These are phyloP conservation scores for Hemileccinum impolitum DNA, from an alignment of 768 basidiomycete species.

Conservation along the genomic window DNA sequence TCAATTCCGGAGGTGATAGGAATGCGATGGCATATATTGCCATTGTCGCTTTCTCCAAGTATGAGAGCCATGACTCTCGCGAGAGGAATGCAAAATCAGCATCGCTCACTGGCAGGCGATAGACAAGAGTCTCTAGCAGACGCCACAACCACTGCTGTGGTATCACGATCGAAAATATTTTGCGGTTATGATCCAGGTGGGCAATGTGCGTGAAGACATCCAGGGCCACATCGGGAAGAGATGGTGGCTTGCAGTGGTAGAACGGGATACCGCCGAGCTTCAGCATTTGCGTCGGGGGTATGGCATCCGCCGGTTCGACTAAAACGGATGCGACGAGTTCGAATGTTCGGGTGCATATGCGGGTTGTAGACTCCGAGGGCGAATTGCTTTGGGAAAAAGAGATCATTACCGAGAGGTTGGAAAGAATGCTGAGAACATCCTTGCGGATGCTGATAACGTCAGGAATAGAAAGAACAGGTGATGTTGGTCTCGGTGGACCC, in stretches of 20 bases:
- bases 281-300: conserved; percentile 59
- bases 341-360: conserved; percentile 57
- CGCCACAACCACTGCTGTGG: conserved; percentile 54
- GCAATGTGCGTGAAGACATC: conserved; percentile 81
- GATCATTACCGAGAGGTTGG: conserved; percentile 54
- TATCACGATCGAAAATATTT: conserved; percentile 60
- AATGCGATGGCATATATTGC: conserved; percentile 86
- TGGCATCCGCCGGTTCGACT: conserved; percentile 61
- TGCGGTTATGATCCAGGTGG: conserved; percentile 75
- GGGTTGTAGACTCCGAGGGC: conserved; percentile 39
- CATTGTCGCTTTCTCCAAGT: conserved; percentile 76
- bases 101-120: conserved; percentile 79
- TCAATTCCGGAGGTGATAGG: conserved; percentile 72
- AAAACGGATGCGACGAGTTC: conserved; percentile 73
- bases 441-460: conserved; percentile 74
- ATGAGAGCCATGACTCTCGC: conserved; percentile 69
- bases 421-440: conserved; percentile 70
- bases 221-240: conserved; percentile 70
- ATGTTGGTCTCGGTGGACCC: conserved; percentile 39
- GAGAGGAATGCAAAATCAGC: conserved; percentile 66
- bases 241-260: conserved; percentile 49
- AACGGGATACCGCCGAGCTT: conserved; percentile 48
- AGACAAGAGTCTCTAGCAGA: conserved; percentile 69
- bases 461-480: conserved; percentile 59
- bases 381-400: conserved; percentile 42